These are phyloP conservation scores for Linderniella brevidens DNA, from an alignment of 257 asterid species.

Conservation along the genomic window DNA sequence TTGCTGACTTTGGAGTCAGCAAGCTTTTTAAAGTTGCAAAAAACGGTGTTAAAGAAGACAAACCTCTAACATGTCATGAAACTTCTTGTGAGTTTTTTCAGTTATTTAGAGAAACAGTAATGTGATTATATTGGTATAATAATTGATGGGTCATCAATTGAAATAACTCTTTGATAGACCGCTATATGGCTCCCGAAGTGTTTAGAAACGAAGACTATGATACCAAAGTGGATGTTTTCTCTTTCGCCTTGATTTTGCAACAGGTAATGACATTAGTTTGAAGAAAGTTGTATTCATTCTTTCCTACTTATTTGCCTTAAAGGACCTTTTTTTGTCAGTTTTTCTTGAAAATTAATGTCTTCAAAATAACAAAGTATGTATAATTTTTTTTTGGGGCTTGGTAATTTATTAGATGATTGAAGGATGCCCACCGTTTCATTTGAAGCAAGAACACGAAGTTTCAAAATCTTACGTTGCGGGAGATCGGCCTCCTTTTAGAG, in stretches of 20 bases:
- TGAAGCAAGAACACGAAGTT: constrained; percentile 44
- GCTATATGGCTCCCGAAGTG: constrained; percentile 86
- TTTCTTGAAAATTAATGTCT: constrained; percentile 17
- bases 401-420: constrained; percentile 48
- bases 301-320: neutral
- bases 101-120: neutral
- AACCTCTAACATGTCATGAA: constrained; percentile 23
- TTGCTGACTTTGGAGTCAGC: constrained; percentile 71
- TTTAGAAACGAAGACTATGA: constrained; percentile 66
- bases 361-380: constrained; percentile 26
- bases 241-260: constrained; percentile 72
- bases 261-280: constrained; percentile 45
- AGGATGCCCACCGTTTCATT: constrained; percentile 56
- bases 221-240: constrained; percentile 77
- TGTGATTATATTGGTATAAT: neutral
- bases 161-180: constrained; percentile 25
- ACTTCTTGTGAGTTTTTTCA: constrained; percentile 42
- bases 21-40: constrained; percentile 41
- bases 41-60: constrained; percentile 42
- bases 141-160: neutral
- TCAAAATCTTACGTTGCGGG: constrained; percentile 59
- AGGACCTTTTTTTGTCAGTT: neutral
- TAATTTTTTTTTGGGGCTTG: neutral
- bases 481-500: constrained; percentile 73
- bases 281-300: constrained; percentile 9